These are phyloP conservation scores for Coelastrella sp. DNA, from an alignment of 139 green algal species.

Conservation along the genomic window DNA sequence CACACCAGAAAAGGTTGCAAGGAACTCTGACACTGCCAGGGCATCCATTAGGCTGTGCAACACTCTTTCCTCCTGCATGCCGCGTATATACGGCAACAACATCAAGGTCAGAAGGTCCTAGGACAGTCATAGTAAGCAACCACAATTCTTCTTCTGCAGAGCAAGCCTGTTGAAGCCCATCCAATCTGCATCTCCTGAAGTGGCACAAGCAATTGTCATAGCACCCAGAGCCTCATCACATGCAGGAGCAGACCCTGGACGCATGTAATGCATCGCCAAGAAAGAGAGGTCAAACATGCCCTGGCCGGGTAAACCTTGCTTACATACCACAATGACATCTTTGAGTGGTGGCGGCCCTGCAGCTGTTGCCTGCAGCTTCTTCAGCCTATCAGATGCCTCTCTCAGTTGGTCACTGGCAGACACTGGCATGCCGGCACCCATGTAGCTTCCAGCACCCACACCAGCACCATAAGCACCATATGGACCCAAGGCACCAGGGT, in stretches of 20 bases:
- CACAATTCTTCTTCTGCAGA: no score
- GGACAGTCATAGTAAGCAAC: no score
- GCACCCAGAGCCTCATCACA: no score
- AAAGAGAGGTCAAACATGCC: no score
- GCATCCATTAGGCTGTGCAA: slow-evolving; percentile 57
- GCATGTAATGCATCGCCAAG: not conserved
- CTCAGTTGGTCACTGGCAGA: slow-evolving; percentile 44
- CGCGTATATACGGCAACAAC: no score
- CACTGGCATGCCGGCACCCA: not conserved
- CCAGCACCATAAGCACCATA: slow-evolving; percentile 11
- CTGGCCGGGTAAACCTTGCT: no score
- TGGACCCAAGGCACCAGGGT: not conserved
- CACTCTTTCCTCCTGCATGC: not conserved
- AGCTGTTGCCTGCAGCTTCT: slow-evolving; percentile 45
- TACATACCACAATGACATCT: slow-evolving; percentile 26
- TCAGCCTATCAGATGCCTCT: slow-evolving; percentile 44
- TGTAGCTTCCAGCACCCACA: not conserved
- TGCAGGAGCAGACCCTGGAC: no score
- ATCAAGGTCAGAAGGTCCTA: no score
- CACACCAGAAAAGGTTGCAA: slow-evolving; percentile 42
- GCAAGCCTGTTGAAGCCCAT: no score
- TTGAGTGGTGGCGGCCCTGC: slow-evolving; percentile 41
- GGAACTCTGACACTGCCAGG: slow-evolving; percentile 52
- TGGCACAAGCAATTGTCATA: no score
- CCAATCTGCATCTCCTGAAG: no score